These are phyloP conservation scores for Stylosanthes scabra DNA, from an alignment of 331 rosid species.

Conservation along the genomic window DNA sequence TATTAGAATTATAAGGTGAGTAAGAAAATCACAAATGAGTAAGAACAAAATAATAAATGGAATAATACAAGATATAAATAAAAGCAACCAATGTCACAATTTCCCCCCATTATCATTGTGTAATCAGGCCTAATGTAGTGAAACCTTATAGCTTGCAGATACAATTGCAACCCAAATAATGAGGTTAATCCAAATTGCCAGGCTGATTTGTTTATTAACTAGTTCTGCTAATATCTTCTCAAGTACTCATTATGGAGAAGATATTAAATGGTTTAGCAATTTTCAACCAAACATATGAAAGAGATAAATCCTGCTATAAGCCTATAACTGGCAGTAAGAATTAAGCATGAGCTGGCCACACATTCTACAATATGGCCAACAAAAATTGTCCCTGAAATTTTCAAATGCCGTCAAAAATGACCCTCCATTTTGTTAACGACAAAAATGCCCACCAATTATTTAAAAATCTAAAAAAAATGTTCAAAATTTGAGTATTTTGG, in stretches of 20 bases:
- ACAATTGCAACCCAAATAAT: slow-evolving; percentile 6
- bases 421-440: no score
- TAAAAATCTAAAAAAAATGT: no score
- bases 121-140: not conserved
- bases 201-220: not conserved
- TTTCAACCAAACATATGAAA: not conserved
- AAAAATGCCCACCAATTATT: no score
- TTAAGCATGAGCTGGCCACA: not conserved
- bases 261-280: not conserved
- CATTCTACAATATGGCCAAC: not conserved
- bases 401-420: no score
- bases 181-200: not conserved
- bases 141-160: not conserved
- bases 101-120: not conserved
- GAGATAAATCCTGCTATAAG: slow-evolving; percentile 4
- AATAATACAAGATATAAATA: not conserved
- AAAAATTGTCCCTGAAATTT: no score
- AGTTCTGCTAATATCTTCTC: not conserved
- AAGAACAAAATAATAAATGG: not conserved
- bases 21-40: not conserved
- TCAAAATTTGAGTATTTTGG: no score
- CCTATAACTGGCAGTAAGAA: not conserved
- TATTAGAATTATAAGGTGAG: slow-evolving; percentile 4
- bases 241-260: not conserved
- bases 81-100: not conserved